Evolutionary conservation across 345 rosid species (phyloP).

Genomic region (Streptanthus diversifolius): DNA sequence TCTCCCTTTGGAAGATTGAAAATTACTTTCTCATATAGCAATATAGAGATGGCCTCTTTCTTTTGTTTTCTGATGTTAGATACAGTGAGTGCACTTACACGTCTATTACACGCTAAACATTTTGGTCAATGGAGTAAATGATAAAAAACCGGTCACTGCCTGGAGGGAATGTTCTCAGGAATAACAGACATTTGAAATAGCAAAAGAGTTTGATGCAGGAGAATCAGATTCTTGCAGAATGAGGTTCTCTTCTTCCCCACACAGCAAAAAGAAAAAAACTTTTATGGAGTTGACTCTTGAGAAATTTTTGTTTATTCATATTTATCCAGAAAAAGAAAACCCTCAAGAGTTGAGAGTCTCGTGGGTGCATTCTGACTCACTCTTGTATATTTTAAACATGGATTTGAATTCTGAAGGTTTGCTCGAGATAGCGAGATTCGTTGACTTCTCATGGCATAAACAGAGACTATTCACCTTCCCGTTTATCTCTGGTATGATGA

Average conservation of each 20-base stretch:
- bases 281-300: slow-evolving; percentile 48
- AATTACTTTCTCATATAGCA: background rate
- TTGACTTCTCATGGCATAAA: slow-evolving; percentile 29
- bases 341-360: slow-evolving; percentile 16
- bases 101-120: slow-evolving; percentile 5
- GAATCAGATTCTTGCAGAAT: slow-evolving; percentile 64
- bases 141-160: slow-evolving; percentile 22
- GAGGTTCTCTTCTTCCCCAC: slow-evolving; percentile 56
- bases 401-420: slow-evolving; percentile 19
- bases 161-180: slow-evolving; percentile 35
- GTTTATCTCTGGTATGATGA: slow-evolving; percentile 18
- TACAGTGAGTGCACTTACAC: slow-evolving; percentile 4
- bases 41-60: background rate
- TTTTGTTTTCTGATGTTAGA: background rate
- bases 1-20: slow-evolving; percentile 2
- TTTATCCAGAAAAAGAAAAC: slow-evolving; percentile 37
- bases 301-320: slow-evolving; percentile 40
- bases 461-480: slow-evolving; percentile 14
- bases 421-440: slow-evolving; percentile 30
- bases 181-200: slow-evolving; percentile 40
- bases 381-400: slow-evolving; percentile 22
- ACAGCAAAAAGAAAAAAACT: slow-evolving; percentile 24
- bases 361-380: slow-evolving; percentile 43
- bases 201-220: slow-evolving; percentile 44
- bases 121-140: slow-evolving; percentile 15